phyloP scores from a whole-genome alignment of 495 filamentous ascomycete genomes.

The Filosporella fistucella region DNA sequence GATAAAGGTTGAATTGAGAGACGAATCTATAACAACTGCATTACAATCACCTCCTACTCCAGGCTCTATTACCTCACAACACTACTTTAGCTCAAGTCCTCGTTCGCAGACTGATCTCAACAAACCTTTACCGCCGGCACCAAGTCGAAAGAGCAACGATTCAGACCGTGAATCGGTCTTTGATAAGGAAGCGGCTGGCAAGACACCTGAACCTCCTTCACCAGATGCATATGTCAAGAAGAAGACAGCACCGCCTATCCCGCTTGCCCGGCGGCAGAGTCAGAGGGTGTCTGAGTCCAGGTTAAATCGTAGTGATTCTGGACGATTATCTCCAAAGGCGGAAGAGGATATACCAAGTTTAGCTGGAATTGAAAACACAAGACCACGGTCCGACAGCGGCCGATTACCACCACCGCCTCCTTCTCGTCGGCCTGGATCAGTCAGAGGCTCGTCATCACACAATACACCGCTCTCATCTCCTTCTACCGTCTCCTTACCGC shows the following conservation, averaged over 20 bases:
- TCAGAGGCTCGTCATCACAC: conserved; percentile 6
- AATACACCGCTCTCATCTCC: conserved; percentile 6
- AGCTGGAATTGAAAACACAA: not conserved
- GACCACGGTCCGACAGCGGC: conserved; percentile 13
- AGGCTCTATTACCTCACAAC: conserved; percentile 2
- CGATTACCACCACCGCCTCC: conserved; percentile 23
- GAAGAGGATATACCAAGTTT: conserved; percentile 21
- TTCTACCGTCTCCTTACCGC: conserved; percentile 12
- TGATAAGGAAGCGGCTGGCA: conserved; percentile 24
- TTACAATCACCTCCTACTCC: conserved; percentile 3
- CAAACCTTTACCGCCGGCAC: conserved; percentile 25
- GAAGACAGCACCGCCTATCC: conserved; percentile 21
- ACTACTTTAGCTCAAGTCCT: conserved; percentile 1
- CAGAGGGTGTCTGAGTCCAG: conserved; percentile 21
- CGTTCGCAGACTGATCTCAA: conserved; percentile 22
- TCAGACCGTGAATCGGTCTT: conserved; percentile 23
- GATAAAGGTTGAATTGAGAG: conserved; percentile 25
- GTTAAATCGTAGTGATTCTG: conserved; percentile 9
- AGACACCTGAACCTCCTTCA: conserved; percentile 24
- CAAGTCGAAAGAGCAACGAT: conserved; percentile 20
- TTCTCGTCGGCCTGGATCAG: conserved; percentile 8
- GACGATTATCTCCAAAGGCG: conserved; percentile 19
- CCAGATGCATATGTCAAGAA: conserved; percentile 17
- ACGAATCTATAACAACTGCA: conserved; percentile 11
- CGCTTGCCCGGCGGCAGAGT: conserved; percentile 19